These are phyloP conservation scores for Fusarium mexicanum DNA, from an alignment of 2,329 filamentous ascomycete genomes.

Conservation along the genomic window DNA sequence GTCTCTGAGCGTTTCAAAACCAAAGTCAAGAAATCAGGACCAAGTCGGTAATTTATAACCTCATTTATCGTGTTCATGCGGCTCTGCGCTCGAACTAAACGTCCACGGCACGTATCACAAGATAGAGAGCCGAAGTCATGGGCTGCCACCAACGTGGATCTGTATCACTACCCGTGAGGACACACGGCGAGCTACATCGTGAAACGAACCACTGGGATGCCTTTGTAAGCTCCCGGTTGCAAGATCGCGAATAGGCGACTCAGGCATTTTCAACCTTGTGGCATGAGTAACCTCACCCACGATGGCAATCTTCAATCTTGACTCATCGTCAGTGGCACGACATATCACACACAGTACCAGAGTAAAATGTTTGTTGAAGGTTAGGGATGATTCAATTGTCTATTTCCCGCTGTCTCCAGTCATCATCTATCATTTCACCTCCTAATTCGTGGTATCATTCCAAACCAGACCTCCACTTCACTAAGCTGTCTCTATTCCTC, in stretches of 20 bases:
- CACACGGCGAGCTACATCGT: conserved; percentile 9
- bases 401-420: conserved; percentile 10
- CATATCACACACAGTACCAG: neutral
- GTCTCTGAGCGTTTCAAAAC: neutral
- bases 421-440: conserved; percentile 30
- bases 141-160: neutral
- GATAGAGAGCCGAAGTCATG: neutral
- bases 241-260: neutral
- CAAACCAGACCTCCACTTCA: conserved; percentile 25
- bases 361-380: neutral
- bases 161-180: conserved; percentile 4
- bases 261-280: neutral
- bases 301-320: neutral
- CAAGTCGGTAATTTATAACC: neutral
- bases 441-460: conserved; percentile 45
- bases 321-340: neutral
- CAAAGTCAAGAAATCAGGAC: neutral
- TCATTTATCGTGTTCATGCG: neutral
- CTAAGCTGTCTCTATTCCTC: neutral
- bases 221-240: neutral
- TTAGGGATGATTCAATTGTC: conserved; percentile 17
- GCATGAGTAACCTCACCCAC: neutral
- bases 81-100: neutral
- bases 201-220: neutral
- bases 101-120: conserved; percentile 17